phyloP scores from a whole-genome alignment of 495 filamentous ascomycete genomes.

The Elasticomyces elasticus region DNA sequence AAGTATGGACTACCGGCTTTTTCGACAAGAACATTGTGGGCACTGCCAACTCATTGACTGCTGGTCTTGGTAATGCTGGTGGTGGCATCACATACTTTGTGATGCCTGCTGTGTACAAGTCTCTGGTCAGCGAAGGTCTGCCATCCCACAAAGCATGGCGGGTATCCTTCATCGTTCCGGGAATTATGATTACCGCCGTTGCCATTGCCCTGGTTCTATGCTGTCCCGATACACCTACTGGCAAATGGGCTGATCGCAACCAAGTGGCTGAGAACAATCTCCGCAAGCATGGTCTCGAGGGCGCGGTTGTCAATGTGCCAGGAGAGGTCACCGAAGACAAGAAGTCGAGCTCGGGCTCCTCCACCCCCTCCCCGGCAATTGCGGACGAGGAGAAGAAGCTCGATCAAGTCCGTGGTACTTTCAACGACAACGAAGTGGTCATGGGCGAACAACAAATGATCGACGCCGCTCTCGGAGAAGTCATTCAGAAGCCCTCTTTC shows the following conservation, averaged over 20 bases:
- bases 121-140: constrained; percentile 26
- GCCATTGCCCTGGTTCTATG: constrained; percentile 26
- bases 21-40: constrained; percentile 86
- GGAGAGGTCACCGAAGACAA: constrained; percentile 23
- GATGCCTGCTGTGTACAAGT: constrained; percentile 64
- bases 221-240: constrained; percentile 30
- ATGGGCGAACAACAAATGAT: constrained; percentile 27
- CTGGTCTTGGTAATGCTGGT: constrained; percentile 80
- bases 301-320: constrained; percentile 25
- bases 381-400: constrained; percentile 27
- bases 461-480: constrained; percentile 30
- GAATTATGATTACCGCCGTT: constrained; percentile 29
- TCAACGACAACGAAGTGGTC: constrained; percentile 26
- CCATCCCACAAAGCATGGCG: constrained; percentile 24
- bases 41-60: constrained; percentile 78
- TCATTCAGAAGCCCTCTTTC: constrained; percentile 29
- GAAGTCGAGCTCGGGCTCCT: background rate
- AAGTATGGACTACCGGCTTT: constrained; percentile 87
- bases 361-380: constrained; percentile 4
- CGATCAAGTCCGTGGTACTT: constrained; percentile 22
- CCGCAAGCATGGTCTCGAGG: constrained; percentile 22
- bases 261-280: constrained; percentile 26
- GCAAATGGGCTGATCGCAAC: constrained; percentile 30
- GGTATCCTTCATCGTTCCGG: constrained; percentile 32
- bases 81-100: constrained; percentile 83